phyloP scores from a whole-genome alignment of 2,329 filamentous ascomycete species.

The Paecilomyces dactylethromorphus region DNA sequence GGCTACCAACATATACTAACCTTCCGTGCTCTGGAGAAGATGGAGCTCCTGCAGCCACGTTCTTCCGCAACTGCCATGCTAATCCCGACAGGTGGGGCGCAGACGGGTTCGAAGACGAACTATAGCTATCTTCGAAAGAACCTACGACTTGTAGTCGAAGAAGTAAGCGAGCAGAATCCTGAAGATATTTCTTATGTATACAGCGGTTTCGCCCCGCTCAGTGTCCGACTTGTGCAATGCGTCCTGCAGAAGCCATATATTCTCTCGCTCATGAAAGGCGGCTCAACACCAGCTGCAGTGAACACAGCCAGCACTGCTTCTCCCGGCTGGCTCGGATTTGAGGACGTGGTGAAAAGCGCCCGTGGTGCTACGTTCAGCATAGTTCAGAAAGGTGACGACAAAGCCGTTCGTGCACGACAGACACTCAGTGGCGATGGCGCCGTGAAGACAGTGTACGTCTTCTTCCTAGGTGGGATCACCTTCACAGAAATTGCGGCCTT shows the following conservation, averaged over 20 bases:
- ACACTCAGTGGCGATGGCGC: slow-evolving; percentile 68
- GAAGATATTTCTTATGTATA: slow-evolving; percentile 98
- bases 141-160: slow-evolving; percentile 84
- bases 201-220: slow-evolving; percentile 91
- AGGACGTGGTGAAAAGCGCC: slow-evolving; percentile 82
- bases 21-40: slow-evolving; percentile 77
- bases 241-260: slow-evolving; percentile 87
- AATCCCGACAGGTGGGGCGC: slow-evolving; percentile 64
- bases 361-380: slow-evolving; percentile 87
- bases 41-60: slow-evolving; percentile 74
- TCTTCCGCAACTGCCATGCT: slow-evolving; percentile 73
- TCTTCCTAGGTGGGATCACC: slow-evolving; percentile 94
- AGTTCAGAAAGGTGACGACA: slow-evolving; percentile 85
- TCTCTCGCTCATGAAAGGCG: slow-evolving; percentile 61
- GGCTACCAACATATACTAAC: slow-evolving; percentile 93
- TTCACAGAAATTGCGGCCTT: slow-evolving; percentile 94
- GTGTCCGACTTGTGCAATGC: slow-evolving; percentile 84
- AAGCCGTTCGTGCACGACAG: slow-evolving; percentile 78
- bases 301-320: slow-evolving; percentile 52
- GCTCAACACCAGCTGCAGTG: slow-evolving; percentile 42
- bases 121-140: slow-evolving; percentile 83
- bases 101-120: slow-evolving; percentile 70
- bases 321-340: slow-evolving; percentile 88
- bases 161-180: slow-evolving; percentile 90
- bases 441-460: slow-evolving; percentile 87